Percentiles rank a stretch among this genome's conserved stretches.
phyloP scores from a whole-genome alignment of 1,284 basidiomycete species.

The Neonothopanus nambi region DNA sequence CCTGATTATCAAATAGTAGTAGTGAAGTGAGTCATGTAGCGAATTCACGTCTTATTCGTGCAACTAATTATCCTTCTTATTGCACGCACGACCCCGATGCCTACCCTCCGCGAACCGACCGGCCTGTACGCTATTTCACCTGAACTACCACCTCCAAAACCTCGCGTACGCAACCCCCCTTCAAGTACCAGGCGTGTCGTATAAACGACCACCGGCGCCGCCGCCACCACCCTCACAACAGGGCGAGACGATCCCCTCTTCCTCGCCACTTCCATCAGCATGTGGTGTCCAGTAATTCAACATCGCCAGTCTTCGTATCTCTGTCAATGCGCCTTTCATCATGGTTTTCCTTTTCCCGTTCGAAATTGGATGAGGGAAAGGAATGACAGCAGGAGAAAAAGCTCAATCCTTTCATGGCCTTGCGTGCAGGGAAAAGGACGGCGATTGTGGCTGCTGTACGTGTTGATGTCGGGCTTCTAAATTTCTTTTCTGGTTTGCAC shows the following conservation, averaged over 20 bases:
- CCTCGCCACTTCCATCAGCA: not conserved
- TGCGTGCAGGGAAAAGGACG: conserved; percentile 85
- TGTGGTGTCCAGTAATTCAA: conserved; percentile 18
- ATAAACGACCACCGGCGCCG: conserved; percentile 11
- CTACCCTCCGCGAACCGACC: conserved; percentile 67
- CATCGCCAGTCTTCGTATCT: too few relatives aligned
- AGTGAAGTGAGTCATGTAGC: conserved; percentile 63
- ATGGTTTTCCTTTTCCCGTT: conserved; percentile 27
- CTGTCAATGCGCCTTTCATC: conserved; percentile 26
- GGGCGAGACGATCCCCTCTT: conserved; percentile 2
- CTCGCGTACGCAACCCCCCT: conserved; percentile 43
- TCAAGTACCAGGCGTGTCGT: conserved; percentile 14
- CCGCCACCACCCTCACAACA: conserved; percentile 11
- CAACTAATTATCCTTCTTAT: conserved; percentile 35
- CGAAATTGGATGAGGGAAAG: not conserved
- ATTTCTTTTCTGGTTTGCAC: conserved; percentile 88
- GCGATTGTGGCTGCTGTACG: conserved; percentile 88
- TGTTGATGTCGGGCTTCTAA: conserved; percentile 88
- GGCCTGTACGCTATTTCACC: conserved; percentile 64
- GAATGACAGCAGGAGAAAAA: conserved; percentile 18
- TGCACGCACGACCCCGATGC: conserved; percentile 72
- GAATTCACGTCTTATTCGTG: not conserved
- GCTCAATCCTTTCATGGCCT: conserved; percentile 69
- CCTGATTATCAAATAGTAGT: conserved; percentile 91
- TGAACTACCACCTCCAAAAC: conserved; percentile 52